These are phyloP conservation scores for Vitis hybrid DNA, from an alignment of 177 flowering plant genomes.

Conservation along the genomic window DNA sequence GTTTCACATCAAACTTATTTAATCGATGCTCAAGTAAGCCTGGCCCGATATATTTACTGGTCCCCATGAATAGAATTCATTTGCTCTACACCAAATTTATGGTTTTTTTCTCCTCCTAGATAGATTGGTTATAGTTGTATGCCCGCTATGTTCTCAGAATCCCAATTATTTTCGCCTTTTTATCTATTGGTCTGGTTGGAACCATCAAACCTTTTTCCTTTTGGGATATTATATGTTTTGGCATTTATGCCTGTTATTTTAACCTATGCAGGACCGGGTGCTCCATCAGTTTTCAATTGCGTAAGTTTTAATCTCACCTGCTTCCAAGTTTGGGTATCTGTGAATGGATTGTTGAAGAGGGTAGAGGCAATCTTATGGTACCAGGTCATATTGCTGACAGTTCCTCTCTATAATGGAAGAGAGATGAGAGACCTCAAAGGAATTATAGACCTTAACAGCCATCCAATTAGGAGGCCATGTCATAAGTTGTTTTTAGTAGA, in stretches of 20 bases:
- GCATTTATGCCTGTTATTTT: background rate
- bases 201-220: background rate
- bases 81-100: background rate
- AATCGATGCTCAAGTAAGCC: no score
- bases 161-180: background rate
- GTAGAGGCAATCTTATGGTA: background rate
- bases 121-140: background rate
- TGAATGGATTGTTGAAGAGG: background rate
- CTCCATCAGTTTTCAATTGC: conserved; percentile 78
- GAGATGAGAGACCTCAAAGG: no score
- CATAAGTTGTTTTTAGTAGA: background rate
- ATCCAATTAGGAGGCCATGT: no score
- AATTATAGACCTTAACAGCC: no score
- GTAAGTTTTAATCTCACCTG: conserved; percentile 45
- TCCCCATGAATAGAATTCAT: no score
- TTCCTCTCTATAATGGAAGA: no score
- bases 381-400: no score
- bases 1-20: no score
- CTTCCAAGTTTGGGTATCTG: background rate
- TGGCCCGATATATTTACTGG: no score
- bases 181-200: background rate
- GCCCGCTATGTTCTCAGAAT: background rate
- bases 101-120: background rate
- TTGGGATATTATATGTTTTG: background rate
- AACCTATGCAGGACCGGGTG: conserved; percentile 76